Evolutionary conservation across 1,139 yeast species (phyloP), one percentile per base, ranked within the genome.

Genomic region (Petasospora rhodanensis): DNA sequence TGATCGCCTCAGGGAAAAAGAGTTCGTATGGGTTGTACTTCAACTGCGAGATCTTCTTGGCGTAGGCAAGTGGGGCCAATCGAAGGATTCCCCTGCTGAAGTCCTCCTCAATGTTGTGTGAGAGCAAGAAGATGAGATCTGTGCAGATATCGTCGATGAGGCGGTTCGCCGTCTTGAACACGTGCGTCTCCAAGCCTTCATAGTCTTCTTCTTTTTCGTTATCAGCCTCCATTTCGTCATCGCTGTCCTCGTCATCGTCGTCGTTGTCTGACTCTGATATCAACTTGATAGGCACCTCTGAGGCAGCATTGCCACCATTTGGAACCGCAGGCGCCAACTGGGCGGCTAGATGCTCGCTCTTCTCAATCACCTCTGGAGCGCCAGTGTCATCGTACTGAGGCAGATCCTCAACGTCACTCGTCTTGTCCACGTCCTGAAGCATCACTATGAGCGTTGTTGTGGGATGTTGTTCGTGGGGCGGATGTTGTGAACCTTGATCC

Each of bases 151-250:
- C 91, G 51, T 79, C 86, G 18, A 80, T 46, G 19, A 81, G 64
- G 33, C 91, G 61, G 46, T 80, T 80, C 18, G 79, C 59, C 0
- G 89, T 79, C 49, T 81, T 81, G 56, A 73, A 76, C 3, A 43
- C 38, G 5, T n/a, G 18, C 6, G 12, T 19, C 11, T 31, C 32
- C 19, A 31, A 13, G 5, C 28, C 35, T 4, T 15, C 28, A 15
- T 38, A 34, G 10, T 35, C 42, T 11, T 32, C 27, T 21, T 32
- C 35, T 10, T 19, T 12, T 14, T 34, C 45, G 26, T 31, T 34
- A 25, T 38, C 38, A 2, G 38, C 34, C 13, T 34, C 34, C 13
- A 24, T 19, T 16, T 14, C 14, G 4, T 32, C 31, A 14, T 26
- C 33, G 11, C 12, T 24, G 15, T 22, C 24, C 7, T 22, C 14